Evolutionary conservation across 1,284 basidiomycete species (phyloP).

Genomic region (Pterulicium gracile): DNA sequence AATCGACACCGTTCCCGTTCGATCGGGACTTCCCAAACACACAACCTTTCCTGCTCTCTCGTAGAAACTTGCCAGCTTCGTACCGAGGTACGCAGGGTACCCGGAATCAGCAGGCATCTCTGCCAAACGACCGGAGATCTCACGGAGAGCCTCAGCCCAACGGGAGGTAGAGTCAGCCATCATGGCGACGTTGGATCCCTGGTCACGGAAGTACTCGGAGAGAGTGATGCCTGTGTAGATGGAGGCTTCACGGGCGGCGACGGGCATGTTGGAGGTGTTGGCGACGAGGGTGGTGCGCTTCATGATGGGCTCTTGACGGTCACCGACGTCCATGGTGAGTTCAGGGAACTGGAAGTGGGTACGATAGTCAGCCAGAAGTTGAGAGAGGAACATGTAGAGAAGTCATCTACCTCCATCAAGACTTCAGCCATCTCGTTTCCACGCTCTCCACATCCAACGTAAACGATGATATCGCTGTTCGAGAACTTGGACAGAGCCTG

Average conservation of each 20-base stretch:
- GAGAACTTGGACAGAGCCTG: constrained; percentile 98
- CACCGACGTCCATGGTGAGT: constrained; percentile 82
- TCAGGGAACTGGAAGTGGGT: constrained; percentile 71
- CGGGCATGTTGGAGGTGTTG: constrained; percentile 99
- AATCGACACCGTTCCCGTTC: constrained; percentile 93
- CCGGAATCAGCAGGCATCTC: constrained; percentile 99
- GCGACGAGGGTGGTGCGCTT: constrained; percentile 98
- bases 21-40: constrained; percentile 82
- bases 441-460: constrained; percentile 95
- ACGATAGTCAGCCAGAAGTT: constrained; percentile 6
- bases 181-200: constrained; percentile 97
- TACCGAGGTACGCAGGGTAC: constrained; percentile 95
- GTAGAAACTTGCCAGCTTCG: constrained; percentile 97
- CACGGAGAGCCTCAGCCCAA: constrained; percentile 98
- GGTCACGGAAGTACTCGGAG: constrained; percentile 99
- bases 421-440: constrained; percentile 99
- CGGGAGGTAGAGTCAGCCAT: constrained; percentile 99
- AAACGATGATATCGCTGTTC: constrained; percentile 99
- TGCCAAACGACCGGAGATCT: constrained; percentile 97
- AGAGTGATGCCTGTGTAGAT: constrained; percentile 99
- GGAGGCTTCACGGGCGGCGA: constrained; percentile 97
- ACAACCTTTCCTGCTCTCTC: constrained; percentile 97
- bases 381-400: neutral
- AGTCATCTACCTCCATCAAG: constrained; percentile 67
- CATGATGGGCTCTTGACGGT: constrained; percentile 99